Conservation (phyloP, 305 asterid species). For the Fraxinus paxiana region DNA sequence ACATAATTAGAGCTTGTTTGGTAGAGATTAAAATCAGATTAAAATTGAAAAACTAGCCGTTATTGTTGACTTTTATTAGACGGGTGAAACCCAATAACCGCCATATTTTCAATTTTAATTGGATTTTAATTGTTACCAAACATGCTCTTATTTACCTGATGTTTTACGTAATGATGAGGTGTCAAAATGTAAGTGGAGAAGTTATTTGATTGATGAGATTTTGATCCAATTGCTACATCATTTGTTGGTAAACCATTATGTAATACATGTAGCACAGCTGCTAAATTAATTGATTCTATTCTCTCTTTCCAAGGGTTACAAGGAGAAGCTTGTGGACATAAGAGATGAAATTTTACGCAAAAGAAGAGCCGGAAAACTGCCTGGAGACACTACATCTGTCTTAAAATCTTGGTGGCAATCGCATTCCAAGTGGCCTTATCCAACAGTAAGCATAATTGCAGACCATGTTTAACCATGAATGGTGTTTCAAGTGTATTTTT, state of each 20-base stretch:
- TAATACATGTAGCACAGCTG: neutral
- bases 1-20: too few relatives aligned
- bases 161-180: neutral
- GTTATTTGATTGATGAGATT: neutral
- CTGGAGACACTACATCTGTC: constrained; percentile 85
- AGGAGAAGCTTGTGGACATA: constrained; percentile 85
- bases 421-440: constrained; percentile 98
- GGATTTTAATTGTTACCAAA: too few relatives aligned
- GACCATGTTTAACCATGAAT: neutral
- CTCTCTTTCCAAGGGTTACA: constrained; percentile 58
- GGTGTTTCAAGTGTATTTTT: neutral
- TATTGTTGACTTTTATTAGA: too few relatives aligned
- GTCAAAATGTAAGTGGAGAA: neutral
- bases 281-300: neutral
- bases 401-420: constrained; percentile 97
- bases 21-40: too few relatives aligned
- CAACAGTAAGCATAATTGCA: constrained; percentile 51
- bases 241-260: neutral
- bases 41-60: too few relatives aligned
- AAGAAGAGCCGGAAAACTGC: constrained; percentile 91
- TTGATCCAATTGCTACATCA: neutral
- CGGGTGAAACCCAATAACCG: too few relatives aligned
- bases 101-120: too few relatives aligned
- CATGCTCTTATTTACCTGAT: neutral
- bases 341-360: constrained; percentile 91